Conservation (phyloP, 1,284 basidiomycete genomes). For the Tranzscheliella williamsii region DNA sequence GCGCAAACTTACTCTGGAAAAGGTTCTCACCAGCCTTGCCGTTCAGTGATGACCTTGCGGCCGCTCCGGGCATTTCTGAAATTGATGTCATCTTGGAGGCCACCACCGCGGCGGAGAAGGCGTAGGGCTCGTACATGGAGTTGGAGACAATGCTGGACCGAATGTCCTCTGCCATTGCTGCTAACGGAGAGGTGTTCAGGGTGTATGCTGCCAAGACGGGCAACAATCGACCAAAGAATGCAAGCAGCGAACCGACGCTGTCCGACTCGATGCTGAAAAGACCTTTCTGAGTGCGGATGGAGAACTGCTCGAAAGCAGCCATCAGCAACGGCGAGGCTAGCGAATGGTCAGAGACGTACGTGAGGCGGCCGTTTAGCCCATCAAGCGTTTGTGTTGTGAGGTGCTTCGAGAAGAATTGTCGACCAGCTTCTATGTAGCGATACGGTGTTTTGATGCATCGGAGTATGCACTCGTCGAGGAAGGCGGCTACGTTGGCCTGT, state of each 20-base stretch:
- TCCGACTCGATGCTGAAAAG: constrained; percentile 13
- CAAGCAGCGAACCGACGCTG: constrained; percentile 8
- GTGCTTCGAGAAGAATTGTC: constrained; percentile 47
- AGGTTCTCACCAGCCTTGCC: too few species aligned
- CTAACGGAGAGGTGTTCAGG: constrained; percentile 6
- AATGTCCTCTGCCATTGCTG: constrained; percentile 10
- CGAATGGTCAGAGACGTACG: not conserved
- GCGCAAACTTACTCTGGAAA: too few species aligned
- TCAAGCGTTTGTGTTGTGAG: too few species aligned
- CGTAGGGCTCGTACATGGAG: not conserved
- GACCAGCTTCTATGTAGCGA: constrained; percentile 77
- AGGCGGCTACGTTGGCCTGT: constrained; percentile 67
- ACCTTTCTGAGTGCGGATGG: constrained; percentile 35
- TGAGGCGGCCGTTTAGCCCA: not conserved
- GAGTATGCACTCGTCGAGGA: constrained; percentile 83
- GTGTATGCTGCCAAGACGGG: constrained; percentile 23
- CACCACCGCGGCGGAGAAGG: not conserved
- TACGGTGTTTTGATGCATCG: constrained; percentile 84
- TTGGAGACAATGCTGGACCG: not conserved
- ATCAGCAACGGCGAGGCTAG: constrained; percentile 37
- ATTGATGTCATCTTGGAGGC: constrained; percentile 12
- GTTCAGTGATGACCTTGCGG: too few species aligned
- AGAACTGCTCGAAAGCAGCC: constrained; percentile 42
- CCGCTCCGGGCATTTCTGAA: too few species aligned
- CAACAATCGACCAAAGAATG: constrained; percentile 37